A percentile compares a stretch with the other conserved stretches of the same genome.
These are phyloP conservation scores for Pseudonitzschia multistriata DNA, from an alignment of 108 stramenopile species.

Conservation along the genomic window DNA sequence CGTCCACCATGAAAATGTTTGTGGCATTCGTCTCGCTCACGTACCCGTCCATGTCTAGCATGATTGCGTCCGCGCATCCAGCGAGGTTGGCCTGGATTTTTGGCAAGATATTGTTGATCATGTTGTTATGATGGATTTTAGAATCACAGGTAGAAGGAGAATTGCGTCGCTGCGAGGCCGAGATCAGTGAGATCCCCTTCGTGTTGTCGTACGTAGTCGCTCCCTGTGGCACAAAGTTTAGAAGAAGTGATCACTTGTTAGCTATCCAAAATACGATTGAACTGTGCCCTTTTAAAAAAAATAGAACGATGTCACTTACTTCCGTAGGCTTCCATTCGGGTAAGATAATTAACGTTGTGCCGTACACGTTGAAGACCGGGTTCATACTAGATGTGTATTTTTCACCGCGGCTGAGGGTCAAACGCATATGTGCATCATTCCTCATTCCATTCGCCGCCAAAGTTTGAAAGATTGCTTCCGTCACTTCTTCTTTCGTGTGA, in stretches of 20 bases:
- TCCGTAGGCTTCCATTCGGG: slow-evolving; percentile 92
- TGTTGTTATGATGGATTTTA: slow-evolving; percentile 86
- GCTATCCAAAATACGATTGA: background rate
- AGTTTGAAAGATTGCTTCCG: slow-evolving; percentile 87
- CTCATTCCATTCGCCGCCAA: slow-evolving; percentile 93
- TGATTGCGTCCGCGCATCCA: slow-evolving; percentile 85
- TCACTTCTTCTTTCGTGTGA: slow-evolving; percentile 74
- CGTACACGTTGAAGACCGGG: slow-evolving; percentile 91
- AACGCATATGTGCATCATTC: slow-evolving; percentile 88
- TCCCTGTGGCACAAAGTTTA: slow-evolving; percentile 26
- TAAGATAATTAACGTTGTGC: slow-evolving; percentile 83
- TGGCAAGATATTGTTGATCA: slow-evolving; percentile 92
- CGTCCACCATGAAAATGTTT: slow-evolving; percentile 89
- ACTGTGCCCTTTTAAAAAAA: background rate
- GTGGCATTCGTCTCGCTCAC: slow-evolving; percentile 93
- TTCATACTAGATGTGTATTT: slow-evolving; percentile 90
- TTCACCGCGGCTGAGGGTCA: slow-evolving; percentile 89
- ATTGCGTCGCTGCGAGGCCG: slow-evolving; percentile 76
- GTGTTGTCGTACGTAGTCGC: slow-evolving; percentile 89
- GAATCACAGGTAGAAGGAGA: slow-evolving; percentile 81
- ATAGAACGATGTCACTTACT: slow-evolving; percentile 13
- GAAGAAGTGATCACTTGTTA: background rate
- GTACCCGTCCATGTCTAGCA: slow-evolving; percentile 90
- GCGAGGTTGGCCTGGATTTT: slow-evolving; percentile 93
- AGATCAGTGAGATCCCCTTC: slow-evolving; percentile 78